These are phyloP conservation scores for Pseudogymnoascus sp. DNA, from an alignment of 2,329 filamentous ascomycete species.

Conservation along the genomic window DNA sequence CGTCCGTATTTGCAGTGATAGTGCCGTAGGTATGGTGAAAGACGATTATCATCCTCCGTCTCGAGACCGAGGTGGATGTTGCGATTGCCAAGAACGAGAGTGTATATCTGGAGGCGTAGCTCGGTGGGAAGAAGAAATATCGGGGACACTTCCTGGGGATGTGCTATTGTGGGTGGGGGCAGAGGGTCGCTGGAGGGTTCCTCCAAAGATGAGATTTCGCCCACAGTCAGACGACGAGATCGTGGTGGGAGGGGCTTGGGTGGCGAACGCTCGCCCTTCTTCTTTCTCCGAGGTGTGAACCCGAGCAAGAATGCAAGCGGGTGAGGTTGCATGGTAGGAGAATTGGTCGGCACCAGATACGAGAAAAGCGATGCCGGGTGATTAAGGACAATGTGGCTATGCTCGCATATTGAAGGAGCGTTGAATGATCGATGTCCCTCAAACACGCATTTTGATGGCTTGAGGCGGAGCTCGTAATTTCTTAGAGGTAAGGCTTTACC, in stretches of 20 bases:
- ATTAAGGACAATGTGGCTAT: background rate
- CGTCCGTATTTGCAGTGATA: background rate
- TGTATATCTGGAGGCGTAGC: slow-evolving; percentile 1
- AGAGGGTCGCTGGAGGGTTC: background rate
- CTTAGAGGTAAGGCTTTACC: background rate
- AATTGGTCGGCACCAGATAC: background rate
- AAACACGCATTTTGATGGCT: background rate
- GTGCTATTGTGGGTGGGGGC: background rate
- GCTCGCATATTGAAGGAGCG: background rate
- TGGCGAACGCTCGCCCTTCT: background rate
- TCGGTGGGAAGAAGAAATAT: background rate
- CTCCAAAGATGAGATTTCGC: background rate
- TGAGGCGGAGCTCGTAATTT: background rate
- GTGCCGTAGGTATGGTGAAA: background rate
- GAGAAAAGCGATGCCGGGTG: background rate
- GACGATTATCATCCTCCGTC: background rate
- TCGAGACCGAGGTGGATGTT: background rate
- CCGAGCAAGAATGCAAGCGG: background rate
- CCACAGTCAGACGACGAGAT: background rate
- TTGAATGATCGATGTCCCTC: background rate
- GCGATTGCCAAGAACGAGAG: background rate
- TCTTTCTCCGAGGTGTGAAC: background rate
- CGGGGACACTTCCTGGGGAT: background rate
- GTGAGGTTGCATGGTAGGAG: background rate
- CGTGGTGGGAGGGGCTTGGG: background rate